Evolutionary conservation across 2,329 filamentous ascomycete species (phyloP), one percentile per base, ranked within the genome.

Genomic region (Hypoxylon sp.): DNA sequence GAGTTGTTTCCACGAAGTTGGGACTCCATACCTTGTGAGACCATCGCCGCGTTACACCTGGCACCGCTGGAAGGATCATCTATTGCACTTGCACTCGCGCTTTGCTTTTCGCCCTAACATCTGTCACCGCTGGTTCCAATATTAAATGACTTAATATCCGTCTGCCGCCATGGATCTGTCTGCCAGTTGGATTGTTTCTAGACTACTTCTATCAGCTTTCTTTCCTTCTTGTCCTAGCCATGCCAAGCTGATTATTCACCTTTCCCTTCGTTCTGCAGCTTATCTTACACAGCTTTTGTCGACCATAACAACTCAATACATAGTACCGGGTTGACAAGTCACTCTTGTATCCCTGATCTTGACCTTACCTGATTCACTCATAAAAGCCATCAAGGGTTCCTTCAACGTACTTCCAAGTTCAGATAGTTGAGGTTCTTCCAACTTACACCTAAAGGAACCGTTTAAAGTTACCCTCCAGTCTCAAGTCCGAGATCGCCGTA

Each of bases 121-220:
- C 70, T 73, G 76, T 78, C 76, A 78, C 76, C 76, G 76, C 76
- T 73, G 73, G 72, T 77, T 76, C 73, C 55, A 74, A 74, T 74
- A 75, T 77, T 77, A 76, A 77, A 77, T 75, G 69, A 76, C 71
- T 69, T 78, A 76, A 78, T 77, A 76, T 77, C 76, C 76, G 69
- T 75, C 70, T 65, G 63, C 73, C 75, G 68, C 73, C 75, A 76
- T 75, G 74, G 73, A 71, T 68, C 67, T 54, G 22, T 65, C 63
- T 59, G 52, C 61, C 60, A 31, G 64, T 71, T 67, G 67, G 62
- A 60, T 52, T 66, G 66, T 69, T 71, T 70, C 55, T 64, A 71
- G 64, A 31, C 61, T 70, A 63, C 66, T 72, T 74, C 64, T 69
- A 66, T 66, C 55, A 66, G 61, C 63, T 65, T 52, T 64, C 61